Evolutionary conservation across 2,329 filamentous ascomycete genomes (phyloP).

Genomic region (Claviceps pusilla): DNA sequence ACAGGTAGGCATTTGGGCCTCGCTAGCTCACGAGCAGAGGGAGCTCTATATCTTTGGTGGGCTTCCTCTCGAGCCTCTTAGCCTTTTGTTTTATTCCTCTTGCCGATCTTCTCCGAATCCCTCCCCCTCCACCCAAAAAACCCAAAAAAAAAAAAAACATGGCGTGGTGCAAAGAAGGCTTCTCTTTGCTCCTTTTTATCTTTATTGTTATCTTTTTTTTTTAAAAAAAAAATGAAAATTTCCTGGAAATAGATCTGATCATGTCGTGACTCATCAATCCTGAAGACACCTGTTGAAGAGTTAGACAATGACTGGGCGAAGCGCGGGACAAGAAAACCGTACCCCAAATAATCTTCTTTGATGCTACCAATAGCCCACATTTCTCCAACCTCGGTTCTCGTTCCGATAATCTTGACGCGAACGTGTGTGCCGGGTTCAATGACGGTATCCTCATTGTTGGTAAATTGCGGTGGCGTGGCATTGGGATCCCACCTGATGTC

Average conservation of each 20-base stretch:
- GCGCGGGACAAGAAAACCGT: conserved; percentile 9
- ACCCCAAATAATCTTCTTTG: conserved; percentile 68
- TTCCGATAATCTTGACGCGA: conserved; percentile 85
- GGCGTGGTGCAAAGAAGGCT: neutral
- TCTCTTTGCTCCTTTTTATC: neutral
- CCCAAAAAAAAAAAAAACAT: neutral
- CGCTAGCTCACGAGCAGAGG: neutral
- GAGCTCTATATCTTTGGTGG: neutral
- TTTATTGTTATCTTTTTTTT: neutral
- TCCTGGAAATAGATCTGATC: neutral
- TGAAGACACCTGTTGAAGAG: conserved; percentile 13
- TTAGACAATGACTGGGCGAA: neutral
- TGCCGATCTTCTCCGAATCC: neutral
- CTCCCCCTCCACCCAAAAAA: neutral
- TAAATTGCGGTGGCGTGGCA: conserved; percentile 91
- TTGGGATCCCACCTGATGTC: conserved; percentile 93
- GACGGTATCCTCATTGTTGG: conserved; percentile 82
- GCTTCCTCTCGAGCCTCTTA: neutral
- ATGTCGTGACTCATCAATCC: conserved; percentile 6
- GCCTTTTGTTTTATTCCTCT: neutral
- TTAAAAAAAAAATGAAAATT: neutral
- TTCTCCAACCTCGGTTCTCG: conserved; percentile 80
- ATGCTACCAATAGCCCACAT: conserved; percentile 98
- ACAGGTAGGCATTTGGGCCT: neutral
- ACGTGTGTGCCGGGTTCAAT: conserved; percentile 91